Percentiles rank a stretch among this genome's conserved stretches.
Conservation (phyloP, 345 rosid species). For the Noccaea bulbosa region DNA sequence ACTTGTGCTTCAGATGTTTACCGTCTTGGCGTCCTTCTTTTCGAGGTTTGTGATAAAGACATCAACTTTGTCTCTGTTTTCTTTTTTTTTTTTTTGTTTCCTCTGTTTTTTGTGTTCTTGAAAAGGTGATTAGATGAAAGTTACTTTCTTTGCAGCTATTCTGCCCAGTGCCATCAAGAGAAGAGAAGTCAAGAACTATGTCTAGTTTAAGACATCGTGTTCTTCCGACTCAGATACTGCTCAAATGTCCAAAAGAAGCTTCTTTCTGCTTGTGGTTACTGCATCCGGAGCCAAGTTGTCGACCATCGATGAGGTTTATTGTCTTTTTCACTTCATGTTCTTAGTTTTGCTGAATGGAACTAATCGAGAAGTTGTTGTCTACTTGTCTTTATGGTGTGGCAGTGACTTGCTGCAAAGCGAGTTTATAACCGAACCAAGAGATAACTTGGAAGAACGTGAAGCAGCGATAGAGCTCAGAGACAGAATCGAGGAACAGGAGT, state of each 20-base stretch:
- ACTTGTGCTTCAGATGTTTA: constrained; percentile 90
- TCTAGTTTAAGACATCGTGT: constrained; percentile 92
- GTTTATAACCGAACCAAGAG: constrained; percentile 81
- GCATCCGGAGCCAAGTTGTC: constrained; percentile 84
- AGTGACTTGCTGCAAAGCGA: constrained; percentile 84
- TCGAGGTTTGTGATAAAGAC: constrained; percentile 63
- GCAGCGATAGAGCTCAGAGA: constrained; percentile 78
- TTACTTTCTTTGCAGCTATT: constrained; percentile 56
- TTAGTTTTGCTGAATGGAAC: too few species aligned
- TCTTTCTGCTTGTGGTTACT: constrained; percentile 92
- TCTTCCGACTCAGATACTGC: constrained; percentile 89
- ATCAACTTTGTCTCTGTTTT: constrained; percentile 17
- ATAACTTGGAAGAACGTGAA: constrained; percentile 80
- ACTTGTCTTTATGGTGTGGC: constrained; percentile 33
- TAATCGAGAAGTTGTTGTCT: too few species aligned
- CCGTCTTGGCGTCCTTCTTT: constrained; percentile 83
- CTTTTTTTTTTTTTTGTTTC: too few species aligned
- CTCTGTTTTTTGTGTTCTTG: constrained; percentile 16
- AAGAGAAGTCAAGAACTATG: constrained; percentile 85
- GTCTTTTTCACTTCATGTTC: constrained; percentile 3
- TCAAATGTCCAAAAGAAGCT: constrained; percentile 92
- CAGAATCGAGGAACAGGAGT: constrained; percentile 82
- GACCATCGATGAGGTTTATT: constrained; percentile 77
- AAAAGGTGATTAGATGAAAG: constrained; percentile 44
- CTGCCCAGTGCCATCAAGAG: constrained; percentile 67